Evolutionary conservation across 2,329 filamentous ascomycete genomes (phyloP).

Genomic region (Aspergillus niger): DNA sequence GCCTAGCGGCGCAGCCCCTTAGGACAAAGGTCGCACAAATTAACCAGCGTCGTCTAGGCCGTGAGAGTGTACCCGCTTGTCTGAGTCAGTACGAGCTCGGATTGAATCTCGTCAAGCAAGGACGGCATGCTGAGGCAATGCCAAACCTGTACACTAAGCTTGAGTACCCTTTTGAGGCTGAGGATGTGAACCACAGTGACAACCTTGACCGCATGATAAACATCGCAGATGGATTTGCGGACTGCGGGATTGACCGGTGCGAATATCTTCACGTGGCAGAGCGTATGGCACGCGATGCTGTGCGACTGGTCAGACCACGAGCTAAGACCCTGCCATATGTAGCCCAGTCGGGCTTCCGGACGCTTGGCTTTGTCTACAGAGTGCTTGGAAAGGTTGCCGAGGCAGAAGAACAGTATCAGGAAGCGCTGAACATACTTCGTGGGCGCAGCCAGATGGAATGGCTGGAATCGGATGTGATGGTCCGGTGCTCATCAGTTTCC

Average conservation of each 20-base stretch:
- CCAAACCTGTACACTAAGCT: not conserved
- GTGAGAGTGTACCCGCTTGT: not conserved
- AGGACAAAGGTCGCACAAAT: not conserved
- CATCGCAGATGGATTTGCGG: not conserved
- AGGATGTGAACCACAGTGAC: not conserved
- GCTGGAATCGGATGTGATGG: not conserved
- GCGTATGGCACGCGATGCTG: not conserved
- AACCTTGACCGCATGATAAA: not conserved
- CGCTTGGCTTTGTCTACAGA: not conserved
- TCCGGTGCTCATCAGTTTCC: not conserved
- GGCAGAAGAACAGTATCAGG: not conserved
- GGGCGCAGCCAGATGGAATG: not conserved
- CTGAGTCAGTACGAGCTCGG: not conserved
- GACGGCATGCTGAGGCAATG: not conserved
- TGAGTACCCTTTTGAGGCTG: not conserved
- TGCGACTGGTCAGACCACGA: not conserved
- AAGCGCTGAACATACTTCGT: not conserved
- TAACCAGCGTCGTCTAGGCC: not conserved
- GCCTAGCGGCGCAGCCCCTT: not conserved
- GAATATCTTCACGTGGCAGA: not conserved
- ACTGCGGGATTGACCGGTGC: not conserved
- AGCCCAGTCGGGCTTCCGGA: not conserved
- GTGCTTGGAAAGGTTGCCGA: not conserved
- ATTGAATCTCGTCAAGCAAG: not conserved
- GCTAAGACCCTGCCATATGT: not conserved